A percentile compares a stretch with the other conserved stretches of the same genome.
phyloP scores from a whole-genome alignment of 2,329 filamentous ascomycete species.

The Saccharata proteae region DNA sequence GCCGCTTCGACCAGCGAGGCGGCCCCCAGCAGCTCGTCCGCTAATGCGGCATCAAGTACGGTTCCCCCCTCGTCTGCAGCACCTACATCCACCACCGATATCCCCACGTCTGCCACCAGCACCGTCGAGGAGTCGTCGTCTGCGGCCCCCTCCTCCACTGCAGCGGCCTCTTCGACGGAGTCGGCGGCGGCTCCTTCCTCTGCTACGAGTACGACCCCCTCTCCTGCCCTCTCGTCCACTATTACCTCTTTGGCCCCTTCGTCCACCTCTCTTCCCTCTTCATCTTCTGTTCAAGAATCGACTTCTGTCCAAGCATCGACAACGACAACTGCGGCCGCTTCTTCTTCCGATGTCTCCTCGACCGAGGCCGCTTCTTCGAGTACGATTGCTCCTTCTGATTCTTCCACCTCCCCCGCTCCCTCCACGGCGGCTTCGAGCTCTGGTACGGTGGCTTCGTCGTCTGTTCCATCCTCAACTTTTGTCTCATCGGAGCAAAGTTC shows the following conservation, averaged over 20 bases:
- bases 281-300: no score
- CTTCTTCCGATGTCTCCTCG: not conserved
- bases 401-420: slow-evolving; percentile 5
- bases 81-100: slow-evolving; percentile 7
- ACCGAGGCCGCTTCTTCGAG: slow-evolving; percentile 2
- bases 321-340: no score
- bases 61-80: not conserved
- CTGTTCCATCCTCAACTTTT: not conserved
- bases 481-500: no score
- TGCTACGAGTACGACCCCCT: not conserved
- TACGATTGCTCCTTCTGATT: not conserved
- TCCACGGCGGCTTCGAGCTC: slow-evolving; percentile 1
- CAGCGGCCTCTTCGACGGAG: slow-evolving; percentile 1
- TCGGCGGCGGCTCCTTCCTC: not conserved
- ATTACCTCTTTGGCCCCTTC: no score
- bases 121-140: no score
- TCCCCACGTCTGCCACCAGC: slow-evolving; percentile 4
- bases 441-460: not conserved
- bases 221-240: not conserved
- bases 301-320: no score
- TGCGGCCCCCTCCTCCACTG: slow-evolving; percentile 8
- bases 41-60: slow-evolving; percentile 4
- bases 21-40: not conserved
- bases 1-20: not conserved
- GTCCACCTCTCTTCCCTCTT: no score